Base-by-base conservation (phyloP, 2,329 filamentous ascomycete genomes). In the Monosporascus cannonballus region DNA sequence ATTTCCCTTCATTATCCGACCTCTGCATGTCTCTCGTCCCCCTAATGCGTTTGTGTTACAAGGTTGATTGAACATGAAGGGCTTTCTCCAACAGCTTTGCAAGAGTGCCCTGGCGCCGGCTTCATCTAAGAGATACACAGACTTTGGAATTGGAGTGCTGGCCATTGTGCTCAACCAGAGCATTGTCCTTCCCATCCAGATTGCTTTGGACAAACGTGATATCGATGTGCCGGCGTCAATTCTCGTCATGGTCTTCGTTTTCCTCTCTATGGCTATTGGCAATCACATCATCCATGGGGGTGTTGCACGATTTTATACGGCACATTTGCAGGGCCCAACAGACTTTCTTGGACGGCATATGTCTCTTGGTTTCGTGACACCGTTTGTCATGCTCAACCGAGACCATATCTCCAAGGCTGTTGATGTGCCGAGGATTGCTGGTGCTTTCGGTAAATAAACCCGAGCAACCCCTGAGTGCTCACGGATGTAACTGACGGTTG, bases 271-370 rank as follows among this genome's bases (percentile, higher is more conserved):
- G 61, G 52, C 59, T 8, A 39, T 61, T 38, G 57, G 59, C 24
- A 62, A 62, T 38, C 58, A n/a, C 8, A 49, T 63, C 8, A 49
- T 63, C 36, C 57, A 57, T 51, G 47, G 37, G 18, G 53, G 58
- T 4, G 57, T 59, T 22, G 50, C 44, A 25, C 47, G 41, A 8
- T 54, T 66, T 49, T 68, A 68, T 45, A 51, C 22, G 7, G 59
- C 42, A 20, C 53, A 67, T 50, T 34, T 68, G 30, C 61, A 59
- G 17, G 64, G 64, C 9, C 64, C 66, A n/a, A 61, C 60, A 1
- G 64, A 67, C 41, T 68, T 67, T 37, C 51, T 68, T 15, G 61
- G 64, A 9, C 61, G 65, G 3, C 66, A 68, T 38, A 68, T 68
- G 64, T 64, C 66, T 9, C 58, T 68, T 15, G 66, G 66, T 2